These are phyloP conservation scores for Bipolaris gigantea DNA, from an alignment of 2,329 filamentous ascomycete species.

Conservation along the genomic window DNA sequence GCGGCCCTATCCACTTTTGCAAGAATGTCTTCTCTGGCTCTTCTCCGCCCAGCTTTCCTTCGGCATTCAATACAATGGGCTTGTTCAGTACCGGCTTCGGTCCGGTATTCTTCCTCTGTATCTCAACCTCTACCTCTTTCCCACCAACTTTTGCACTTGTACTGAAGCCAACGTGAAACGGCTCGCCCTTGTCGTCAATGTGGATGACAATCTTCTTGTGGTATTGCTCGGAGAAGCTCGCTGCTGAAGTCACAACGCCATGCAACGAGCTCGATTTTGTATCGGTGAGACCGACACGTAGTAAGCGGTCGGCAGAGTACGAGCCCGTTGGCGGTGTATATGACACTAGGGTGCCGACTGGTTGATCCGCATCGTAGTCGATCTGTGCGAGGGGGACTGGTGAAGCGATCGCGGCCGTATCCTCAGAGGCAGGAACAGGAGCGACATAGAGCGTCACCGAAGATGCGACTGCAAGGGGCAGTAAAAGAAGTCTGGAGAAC, in stretches of 20 bases:
- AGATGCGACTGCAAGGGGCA: constrained; percentile 45
- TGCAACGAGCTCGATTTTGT: constrained; percentile 45
- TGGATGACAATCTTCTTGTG: constrained; percentile 50
- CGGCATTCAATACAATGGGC: constrained; percentile 58
- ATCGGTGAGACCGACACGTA: constrained; percentile 51
- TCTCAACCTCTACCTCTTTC: constrained; percentile 48
- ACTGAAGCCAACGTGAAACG: constrained; percentile 51
- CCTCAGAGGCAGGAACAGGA: constrained; percentile 73
- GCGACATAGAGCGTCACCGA: constrained; percentile 56
- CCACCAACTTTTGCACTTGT: constrained; percentile 38
- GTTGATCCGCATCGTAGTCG: constrained; percentile 45
- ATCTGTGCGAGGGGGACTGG: constrained; percentile 49
- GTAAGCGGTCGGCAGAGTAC: constrained; percentile 42
- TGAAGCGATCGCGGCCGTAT: constrained; percentile 48
- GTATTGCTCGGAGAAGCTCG: constrained; percentile 47
- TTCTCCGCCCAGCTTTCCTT: constrained; percentile 54
- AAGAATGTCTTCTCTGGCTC: constrained; percentile 55
- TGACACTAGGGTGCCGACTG: constrained; percentile 40
- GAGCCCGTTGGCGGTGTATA: constrained; percentile 43
- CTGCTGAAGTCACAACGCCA: constrained; percentile 51
- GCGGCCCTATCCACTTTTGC: constrained; percentile 50
- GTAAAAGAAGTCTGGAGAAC: constrained; percentile 39
- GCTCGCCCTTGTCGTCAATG: constrained; percentile 48
- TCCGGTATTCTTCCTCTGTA: constrained; percentile 45
- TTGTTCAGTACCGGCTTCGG: constrained; percentile 53